Conservation (phyloP, 257 asterid genomes). For the Voacanga thouarsii region DNA sequence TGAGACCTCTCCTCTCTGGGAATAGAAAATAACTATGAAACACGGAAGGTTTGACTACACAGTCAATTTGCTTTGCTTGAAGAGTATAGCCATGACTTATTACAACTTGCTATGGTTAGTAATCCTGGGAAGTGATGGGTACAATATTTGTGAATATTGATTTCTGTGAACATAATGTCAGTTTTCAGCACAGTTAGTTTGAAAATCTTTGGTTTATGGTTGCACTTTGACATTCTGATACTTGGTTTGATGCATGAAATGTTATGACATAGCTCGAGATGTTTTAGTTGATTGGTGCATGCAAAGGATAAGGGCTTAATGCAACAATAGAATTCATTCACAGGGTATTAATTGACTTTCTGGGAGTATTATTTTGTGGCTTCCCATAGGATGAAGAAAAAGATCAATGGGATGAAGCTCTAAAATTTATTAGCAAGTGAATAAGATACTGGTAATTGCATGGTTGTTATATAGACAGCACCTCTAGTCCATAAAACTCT, state of each 20-base stretch:
- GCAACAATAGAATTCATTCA: background rate
- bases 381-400: background rate
- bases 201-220: background rate
- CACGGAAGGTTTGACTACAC: background rate
- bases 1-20: background rate
- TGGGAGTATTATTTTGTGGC: too few relatives aligned
- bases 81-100: background rate
- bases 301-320: background rate
- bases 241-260: background rate
- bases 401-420: background rate
- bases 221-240: background rate
- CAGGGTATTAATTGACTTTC: background rate
- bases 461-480: background rate
- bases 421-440: background rate
- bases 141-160: background rate
- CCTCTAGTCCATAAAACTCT: too few relatives aligned
- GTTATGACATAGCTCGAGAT: background rate
- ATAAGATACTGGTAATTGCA: background rate
- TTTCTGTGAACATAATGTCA: background rate
- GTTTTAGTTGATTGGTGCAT: background rate
- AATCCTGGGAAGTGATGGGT: background rate
- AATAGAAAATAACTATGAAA: background rate
- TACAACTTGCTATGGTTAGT: background rate
- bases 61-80: background rate
- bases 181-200: background rate